phyloP scores from a whole-genome alignment of 2,329 filamentous ascomycete species.

The Grosmannia serpens region DNA sequence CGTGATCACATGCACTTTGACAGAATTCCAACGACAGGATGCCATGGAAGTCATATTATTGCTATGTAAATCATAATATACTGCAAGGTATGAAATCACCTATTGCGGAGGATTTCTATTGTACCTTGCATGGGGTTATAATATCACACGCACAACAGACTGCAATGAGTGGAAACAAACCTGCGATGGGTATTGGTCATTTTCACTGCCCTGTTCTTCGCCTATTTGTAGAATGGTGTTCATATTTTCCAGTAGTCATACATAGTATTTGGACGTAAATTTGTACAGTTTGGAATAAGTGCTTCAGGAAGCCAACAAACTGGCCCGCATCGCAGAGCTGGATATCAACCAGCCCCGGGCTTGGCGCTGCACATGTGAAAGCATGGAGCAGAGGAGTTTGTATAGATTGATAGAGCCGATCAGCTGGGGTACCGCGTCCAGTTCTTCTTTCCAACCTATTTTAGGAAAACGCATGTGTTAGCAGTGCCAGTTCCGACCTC shows the following conservation, averaged over 20 bases:
- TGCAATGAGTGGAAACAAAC: no score
- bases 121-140: no score
- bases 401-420: constrained; percentile 11
- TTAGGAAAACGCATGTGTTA: constrained; percentile 21
- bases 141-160: no score
- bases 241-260: not conserved
- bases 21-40: not conserved
- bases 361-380: not conserved
- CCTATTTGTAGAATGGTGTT: not conserved
- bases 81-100: no score
- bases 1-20: not conserved
- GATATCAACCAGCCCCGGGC: not conserved
- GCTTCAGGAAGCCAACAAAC: not conserved
- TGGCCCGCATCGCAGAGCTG: not conserved
- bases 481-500: constrained; percentile 1
- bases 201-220: not conserved
- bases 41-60: not conserved
- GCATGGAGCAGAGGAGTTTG: not conserved
- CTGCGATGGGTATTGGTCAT: not conserved
- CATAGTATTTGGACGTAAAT: not conserved
- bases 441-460: constrained; percentile 40
- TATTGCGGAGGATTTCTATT: no score
- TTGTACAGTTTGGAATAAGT: not conserved
- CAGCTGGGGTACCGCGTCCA: constrained; percentile 50
- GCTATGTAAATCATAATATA: not conserved